Percentiles rank a stretch among this genome's conserved stretches.
Conservation (phyloP, 2,329 filamentous ascomycete species). For the Penicillium sp. region DNA sequence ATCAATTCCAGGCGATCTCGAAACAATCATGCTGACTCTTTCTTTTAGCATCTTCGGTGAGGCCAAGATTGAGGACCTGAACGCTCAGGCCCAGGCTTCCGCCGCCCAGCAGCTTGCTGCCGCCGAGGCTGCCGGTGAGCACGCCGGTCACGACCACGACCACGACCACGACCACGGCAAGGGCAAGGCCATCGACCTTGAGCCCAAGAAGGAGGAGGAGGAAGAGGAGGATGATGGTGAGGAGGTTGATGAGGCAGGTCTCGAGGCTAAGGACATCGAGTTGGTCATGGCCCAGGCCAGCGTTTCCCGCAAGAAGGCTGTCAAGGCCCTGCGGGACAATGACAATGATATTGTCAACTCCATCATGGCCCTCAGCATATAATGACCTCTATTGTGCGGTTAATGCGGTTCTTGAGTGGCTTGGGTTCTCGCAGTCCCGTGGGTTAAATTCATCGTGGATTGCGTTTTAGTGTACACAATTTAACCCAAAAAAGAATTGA, state of each 20-base stretch:
- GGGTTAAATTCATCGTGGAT: constrained; percentile 31
- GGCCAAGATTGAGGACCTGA: constrained; percentile 99
- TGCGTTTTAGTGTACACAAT: constrained; percentile 43
- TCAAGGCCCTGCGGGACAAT: constrained; percentile 96
- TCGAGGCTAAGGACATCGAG: constrained; percentile 99
- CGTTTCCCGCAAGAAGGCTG: constrained; percentile 96
- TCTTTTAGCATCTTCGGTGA: constrained; percentile 88
- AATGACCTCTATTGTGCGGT: constrained; percentile 27
- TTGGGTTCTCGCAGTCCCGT: constrained; percentile 36
- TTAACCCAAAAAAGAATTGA: constrained; percentile 38
- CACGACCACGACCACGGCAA: constrained; percentile 53
- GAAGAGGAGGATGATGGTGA: constrained; percentile 93
- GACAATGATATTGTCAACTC: constrained; percentile 99
- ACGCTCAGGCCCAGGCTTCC: constrained; percentile 94
- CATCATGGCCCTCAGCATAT: constrained; percentile 97
- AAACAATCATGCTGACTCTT: constrained; percentile 29
- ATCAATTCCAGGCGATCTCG: not conserved
- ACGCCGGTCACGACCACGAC: constrained; percentile 62
- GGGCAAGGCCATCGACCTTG: constrained; percentile 67
- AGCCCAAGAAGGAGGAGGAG: constrained; percentile 71
- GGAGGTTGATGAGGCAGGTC: constrained; percentile 89
- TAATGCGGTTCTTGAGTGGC: constrained; percentile 30
- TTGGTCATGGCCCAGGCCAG: constrained; percentile 97
- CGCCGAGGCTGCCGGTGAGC: constrained; percentile 64
- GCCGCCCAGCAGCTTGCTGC: constrained; percentile 93